These are phyloP conservation scores for Tricholoma sp. DNA, from an alignment of 768 basidiomycete species.

Conservation along the genomic window DNA sequence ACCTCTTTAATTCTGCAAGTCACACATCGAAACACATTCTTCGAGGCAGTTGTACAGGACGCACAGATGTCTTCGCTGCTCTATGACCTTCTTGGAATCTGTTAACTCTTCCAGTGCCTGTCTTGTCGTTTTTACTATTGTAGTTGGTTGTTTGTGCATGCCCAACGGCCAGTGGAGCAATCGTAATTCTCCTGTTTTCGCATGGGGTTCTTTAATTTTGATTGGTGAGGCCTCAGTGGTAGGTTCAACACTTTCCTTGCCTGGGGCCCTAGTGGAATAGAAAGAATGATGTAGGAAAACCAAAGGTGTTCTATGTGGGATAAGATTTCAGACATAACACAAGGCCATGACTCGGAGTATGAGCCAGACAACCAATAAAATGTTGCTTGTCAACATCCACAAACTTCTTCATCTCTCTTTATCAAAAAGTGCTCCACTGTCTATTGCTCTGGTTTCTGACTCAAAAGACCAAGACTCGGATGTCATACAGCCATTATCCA, in stretches of 20 bases:
- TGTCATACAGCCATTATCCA: too few species aligned
- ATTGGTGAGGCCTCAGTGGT: background rate
- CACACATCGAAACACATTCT: background rate
- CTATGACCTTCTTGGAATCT: constrained; percentile 67
- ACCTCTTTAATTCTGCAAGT: constrained; percentile 43
- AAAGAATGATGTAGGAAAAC: constrained; percentile 11
- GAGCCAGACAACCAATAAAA: too few species aligned
- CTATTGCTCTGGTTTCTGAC: too few species aligned
- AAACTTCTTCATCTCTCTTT: too few species aligned
- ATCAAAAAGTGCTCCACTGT: too few species aligned
- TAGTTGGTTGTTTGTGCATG: constrained; percentile 62
- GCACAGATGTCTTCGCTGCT: constrained; percentile 63
- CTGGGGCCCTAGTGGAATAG: constrained; percentile 6
- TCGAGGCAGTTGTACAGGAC: constrained; percentile 12
- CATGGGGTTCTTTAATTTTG: constrained; percentile 13
- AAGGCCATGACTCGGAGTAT: constrained; percentile 17
- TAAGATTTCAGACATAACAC: constrained; percentile 10
- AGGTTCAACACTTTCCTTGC: background rate
- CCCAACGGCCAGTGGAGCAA: constrained; percentile 68
- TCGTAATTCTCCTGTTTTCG: constrained; percentile 20
- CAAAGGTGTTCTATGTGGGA: constrained; percentile 6
- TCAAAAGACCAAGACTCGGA: too few species aligned
- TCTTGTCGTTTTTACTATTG: too few species aligned
- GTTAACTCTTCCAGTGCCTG: too few species aligned
- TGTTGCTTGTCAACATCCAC: too few species aligned